phyloP scores from a whole-genome alignment of 768 basidiomycete genomes.

The Auriscalpium microsporum region DNA sequence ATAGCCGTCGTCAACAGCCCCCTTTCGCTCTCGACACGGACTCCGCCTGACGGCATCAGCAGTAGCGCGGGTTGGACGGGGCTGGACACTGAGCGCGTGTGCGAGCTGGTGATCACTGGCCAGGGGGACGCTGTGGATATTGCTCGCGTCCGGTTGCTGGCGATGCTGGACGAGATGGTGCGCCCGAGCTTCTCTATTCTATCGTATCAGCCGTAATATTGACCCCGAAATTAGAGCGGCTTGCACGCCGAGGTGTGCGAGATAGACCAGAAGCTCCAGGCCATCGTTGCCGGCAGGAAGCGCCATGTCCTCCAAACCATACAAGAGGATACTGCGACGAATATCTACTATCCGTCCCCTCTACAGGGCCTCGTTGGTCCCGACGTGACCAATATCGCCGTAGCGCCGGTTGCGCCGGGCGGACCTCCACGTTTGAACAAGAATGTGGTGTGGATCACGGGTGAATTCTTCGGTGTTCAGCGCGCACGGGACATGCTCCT shows the following conservation, averaged over 20 bases:
- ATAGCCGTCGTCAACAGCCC: constrained; percentile 91
- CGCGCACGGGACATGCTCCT: constrained; percentile 92
- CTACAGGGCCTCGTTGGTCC: constrained; percentile 78
- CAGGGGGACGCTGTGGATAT: constrained; percentile 83
- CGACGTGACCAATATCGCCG: constrained; percentile 35
- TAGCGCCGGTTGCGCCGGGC: constrained; percentile 31
- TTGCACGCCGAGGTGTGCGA: constrained; percentile 87
- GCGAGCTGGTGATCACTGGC: constrained; percentile 88
- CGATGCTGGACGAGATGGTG: constrained; percentile 92
- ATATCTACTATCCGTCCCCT: constrained; percentile 90
- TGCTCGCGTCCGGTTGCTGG: constrained; percentile 82
- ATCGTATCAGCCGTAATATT: neutral
- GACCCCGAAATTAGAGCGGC: constrained; percentile 52
- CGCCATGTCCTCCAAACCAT: constrained; percentile 82
- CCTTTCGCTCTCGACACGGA: constrained; percentile 62
- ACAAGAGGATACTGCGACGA: constrained; percentile 95
- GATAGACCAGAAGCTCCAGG: constrained; percentile 91
- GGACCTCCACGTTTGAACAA: constrained; percentile 42
- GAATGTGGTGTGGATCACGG: constrained; percentile 92
- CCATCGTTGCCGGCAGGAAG: constrained; percentile 86
- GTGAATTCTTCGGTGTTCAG: constrained; percentile 95
- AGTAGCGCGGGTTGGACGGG: constrained; percentile 79
- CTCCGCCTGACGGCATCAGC: constrained; percentile 69
- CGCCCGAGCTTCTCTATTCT: constrained; percentile 24
- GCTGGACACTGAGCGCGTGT: constrained; percentile 88